Percentiles rank a stretch among this genome's conserved stretches.
These are phyloP conservation scores for Nigrograna mackinnonii DNA, from an alignment of 2,329 filamentous ascomycete species.

Conservation along the genomic window DNA sequence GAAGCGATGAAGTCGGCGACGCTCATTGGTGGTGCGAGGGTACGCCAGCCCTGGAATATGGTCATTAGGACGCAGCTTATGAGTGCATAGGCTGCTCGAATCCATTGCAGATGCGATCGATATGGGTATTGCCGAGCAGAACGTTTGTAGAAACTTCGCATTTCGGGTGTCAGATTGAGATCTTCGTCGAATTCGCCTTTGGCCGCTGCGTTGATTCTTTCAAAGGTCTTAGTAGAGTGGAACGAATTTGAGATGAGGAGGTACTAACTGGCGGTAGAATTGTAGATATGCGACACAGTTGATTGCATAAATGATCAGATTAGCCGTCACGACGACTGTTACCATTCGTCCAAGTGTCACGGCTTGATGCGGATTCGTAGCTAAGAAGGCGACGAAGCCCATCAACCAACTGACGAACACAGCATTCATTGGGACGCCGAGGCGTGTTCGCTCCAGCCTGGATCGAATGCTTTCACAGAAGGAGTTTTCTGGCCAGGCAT, in stretches of 20 bases:
- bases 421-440: constrained; percentile 43
- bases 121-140: constrained; percentile 32
- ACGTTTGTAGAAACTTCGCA: constrained; percentile 25
- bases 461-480: constrained; percentile 28
- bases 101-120: constrained; percentile 26
- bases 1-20: constrained; percentile 19
- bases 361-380: constrained; percentile 27
- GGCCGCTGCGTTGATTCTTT: constrained; percentile 22
- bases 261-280: constrained; percentile 26
- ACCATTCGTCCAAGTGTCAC: constrained; percentile 38
- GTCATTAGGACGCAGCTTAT: constrained; percentile 25
- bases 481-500: constrained; percentile 43
- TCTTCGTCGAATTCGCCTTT: constrained; percentile 12
- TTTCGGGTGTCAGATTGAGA: constrained; percentile 24
- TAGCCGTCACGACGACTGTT: constrained; percentile 38
- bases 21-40: constrained; percentile 19
- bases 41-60: constrained; percentile 28
- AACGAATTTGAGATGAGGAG: constrained; percentile 3
- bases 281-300: constrained; percentile 37
- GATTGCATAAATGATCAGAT: constrained; percentile 40
- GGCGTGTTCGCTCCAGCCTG: constrained; percentile 38
- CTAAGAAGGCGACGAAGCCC: constrained; percentile 42
- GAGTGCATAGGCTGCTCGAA: constrained; percentile 28
- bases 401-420: constrained; percentile 42
- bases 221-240: no score